Percentiles rank a stretch among this genome's conserved stretches.
These are phyloP conservation scores for Nemania bipapillata DNA, from an alignment of 2,329 filamentous ascomycete genomes.

Conservation along the genomic window DNA sequence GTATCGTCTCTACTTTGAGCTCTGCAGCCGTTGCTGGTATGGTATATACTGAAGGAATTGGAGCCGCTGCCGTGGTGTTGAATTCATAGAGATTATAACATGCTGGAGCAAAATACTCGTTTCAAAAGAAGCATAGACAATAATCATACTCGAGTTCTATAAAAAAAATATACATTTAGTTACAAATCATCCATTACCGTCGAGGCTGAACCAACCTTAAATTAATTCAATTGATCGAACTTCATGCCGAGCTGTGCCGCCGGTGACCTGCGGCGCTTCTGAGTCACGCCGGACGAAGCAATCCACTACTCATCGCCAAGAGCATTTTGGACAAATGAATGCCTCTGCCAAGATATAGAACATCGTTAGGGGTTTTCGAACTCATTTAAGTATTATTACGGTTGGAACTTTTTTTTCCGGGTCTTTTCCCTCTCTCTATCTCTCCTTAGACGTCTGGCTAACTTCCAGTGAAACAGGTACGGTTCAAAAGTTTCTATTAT, in stretches of 20 bases:
- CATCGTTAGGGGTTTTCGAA: neutral
- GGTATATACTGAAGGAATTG: conserved; percentile 57
- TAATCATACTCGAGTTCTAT: neutral
- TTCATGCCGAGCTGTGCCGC: neutral
- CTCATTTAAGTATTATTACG: neutral
- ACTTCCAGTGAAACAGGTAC: too few species aligned
- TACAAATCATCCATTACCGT: neutral
- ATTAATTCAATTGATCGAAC: neutral
- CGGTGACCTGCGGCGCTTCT: neutral
- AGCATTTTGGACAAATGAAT: neutral
- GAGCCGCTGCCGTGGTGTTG: conserved; percentile 18
- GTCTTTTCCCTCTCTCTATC: neutral
- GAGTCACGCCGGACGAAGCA: conserved; percentile 1
- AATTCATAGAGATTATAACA: conserved; percentile 4
- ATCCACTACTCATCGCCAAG: neutral
- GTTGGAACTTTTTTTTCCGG: neutral
- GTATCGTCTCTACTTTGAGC: conserved; percentile 81
- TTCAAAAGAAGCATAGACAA: neutral
- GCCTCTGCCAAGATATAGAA: neutral
- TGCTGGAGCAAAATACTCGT: neutral
- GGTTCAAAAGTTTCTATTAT: too few species aligned
- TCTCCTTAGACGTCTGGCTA: too few species aligned
- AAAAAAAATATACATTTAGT: neutral
- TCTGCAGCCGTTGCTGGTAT: conserved; percentile 82
- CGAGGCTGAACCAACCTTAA: neutral